Base-by-base conservation (phyloP, 2,329 filamentous ascomycete species). In the Fusarium torulosum region DNA sequence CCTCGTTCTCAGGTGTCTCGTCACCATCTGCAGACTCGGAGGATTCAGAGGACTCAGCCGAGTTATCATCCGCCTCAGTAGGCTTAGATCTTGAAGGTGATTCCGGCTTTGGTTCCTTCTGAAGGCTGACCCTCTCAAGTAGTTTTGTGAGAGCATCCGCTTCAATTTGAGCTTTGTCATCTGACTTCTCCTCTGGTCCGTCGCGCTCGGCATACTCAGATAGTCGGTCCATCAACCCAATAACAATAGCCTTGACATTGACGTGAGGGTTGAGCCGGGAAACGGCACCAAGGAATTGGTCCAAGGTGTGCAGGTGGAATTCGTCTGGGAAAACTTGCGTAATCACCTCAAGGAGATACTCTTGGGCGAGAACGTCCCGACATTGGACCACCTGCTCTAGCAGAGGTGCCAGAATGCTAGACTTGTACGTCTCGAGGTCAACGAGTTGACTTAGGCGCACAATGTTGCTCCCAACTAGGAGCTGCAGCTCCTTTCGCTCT, bases 261-360 rank as follows among this genome's bases (percentile, higher is more conserved):
- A 99, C 96, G 75, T 98, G 93, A 0, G 95, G 96, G 74, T 99
- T 97, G 37, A 99, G 84, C 59, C 95, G 87, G 15, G 95, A 93
- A 33, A 97, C 97, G 8, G 96, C 96, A 10, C 91, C 96, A 33
- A 99, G 88, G 77, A 99, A 93, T 76, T 97, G 91, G 76, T 98
- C 96, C 31, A 99, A 87, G 0, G 96, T 99, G 77, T 99, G 94
- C 21, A 99, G 88, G 79, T 99, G 96, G 78, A 95, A 99, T 76
- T 99, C 96, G 80, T 99, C 96, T 1, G 96, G 96, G 82, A 99
- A 99, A 52, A 98, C 96, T 79, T 99, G 96, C 7, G 95, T 99
- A 70, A 99, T 97, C 66, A 99, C 96, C 85, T 99, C 96, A 49
- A 99, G 84, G 14, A 99, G 86, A 80, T 99, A 99, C 78, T 99